Percentiles rank a stretch among this genome's conserved stretches.
These are phyloP conservation scores for Chlorella sp. DNA, from an alignment of 139 green algal genomes.

Conservation along the genomic window DNA sequence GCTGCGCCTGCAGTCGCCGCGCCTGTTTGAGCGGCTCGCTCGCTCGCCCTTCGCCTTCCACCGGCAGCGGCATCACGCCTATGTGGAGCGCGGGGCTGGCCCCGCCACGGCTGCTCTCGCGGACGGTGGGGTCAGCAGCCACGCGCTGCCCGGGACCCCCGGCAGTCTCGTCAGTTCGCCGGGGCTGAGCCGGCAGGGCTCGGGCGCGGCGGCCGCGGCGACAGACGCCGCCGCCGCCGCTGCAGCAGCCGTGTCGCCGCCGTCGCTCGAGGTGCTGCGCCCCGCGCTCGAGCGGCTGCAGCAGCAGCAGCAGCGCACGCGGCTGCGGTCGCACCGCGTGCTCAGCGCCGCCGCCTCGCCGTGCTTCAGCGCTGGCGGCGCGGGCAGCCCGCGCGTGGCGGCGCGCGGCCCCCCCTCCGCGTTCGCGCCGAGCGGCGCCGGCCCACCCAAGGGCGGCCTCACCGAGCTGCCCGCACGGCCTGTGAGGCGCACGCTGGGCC, in stretches of 20 bases:
- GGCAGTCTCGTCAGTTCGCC: neutral
- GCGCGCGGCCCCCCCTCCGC: no score
- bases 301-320: neutral
- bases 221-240: neutral
- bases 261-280: neutral
- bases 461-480: slow-evolving; percentile 8
- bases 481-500: neutral
- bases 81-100: neutral
- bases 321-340: neutral
- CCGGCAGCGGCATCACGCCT: neutral
- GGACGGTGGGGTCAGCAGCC: neutral
- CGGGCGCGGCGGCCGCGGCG: neutral
- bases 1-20: neutral
- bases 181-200: neutral
- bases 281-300: neutral
- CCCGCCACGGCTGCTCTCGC: neutral
- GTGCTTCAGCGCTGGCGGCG: neutral
- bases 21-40: neutral
- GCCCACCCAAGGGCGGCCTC: slow-evolving; percentile 3
- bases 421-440: neutral
- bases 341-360: neutral
- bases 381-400: slow-evolving; percentile 1
- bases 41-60: no score
- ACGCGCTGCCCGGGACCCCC: slow-evolving; percentile 10
- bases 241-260: neutral